Base-by-base conservation (phyloP, 1,284 basidiomycete species). In the Bondarzewia mesenterica region DNA sequence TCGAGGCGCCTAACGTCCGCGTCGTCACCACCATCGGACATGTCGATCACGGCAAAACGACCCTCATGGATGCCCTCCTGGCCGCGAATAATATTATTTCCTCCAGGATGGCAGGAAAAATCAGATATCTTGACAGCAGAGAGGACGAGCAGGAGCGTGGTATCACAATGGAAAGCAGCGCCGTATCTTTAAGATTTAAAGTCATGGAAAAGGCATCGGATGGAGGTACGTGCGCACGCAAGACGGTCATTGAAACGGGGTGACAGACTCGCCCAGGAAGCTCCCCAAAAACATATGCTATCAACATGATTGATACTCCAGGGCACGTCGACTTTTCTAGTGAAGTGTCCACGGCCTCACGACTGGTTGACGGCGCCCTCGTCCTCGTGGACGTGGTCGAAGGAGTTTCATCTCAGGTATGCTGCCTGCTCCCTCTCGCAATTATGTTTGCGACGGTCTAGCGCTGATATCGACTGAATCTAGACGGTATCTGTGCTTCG, bases 51-150 rank as follows among this genome's bases (percentile, higher is more conserved):
- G 92, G 92, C 60, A 95, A 95, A 67, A 94, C 92, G 4, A 93
- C 93, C 0, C 86, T 96, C 54, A 95, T 96, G 75, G 96, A 99
- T 62, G 85, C 89, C 16, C 78, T 99, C 2, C 79, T 99, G 15
- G 95, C 95, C 2, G 91, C 95, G 25, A 99, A 99, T 70, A 95
- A 93, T 60, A 98, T 99, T 64, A 98, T 99, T 60, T 97, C 94
- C 1, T 71, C 85, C 4, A 74, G 91, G 41, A 89, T 98, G 82
- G 96, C 94, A 0, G 96, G 96, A 20, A 98, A 97, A 66, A 83
- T 99, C 63, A 77, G 96, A 49, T 99, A 96, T 65, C 74, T 99
- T 43, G 96, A 99, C 65, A 93, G 89, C 51, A 76, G 96, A 56
- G 93, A 96, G 63, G 96, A 99, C 60, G 96, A 99, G 64, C 95